Percentiles rank a stretch among this genome's conserved stretches.
Conservation (phyloP, 176 grass and related monocot genomes). For the sorghum (Sorghum bicolor) region Sorghum_bicolor_NCBIv3 NC_012871.2:74611501-74612000, state of each 20-base stretch:
- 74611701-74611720: not conserved
- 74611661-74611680: not conserved
- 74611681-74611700: not conserved
- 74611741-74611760: constrained; percentile 16
- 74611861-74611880: not conserved
- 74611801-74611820: constrained; percentile 38
- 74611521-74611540: constrained; percentile 61
- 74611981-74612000: constrained; percentile 8
- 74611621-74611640: not conserved
- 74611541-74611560: constrained; percentile 65
- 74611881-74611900: not conserved
- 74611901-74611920: constrained; percentile 22
- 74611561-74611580: constrained; percentile 58
- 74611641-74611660: not conserved
- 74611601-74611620: constrained; percentile 15
- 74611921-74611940: constrained; percentile 5
- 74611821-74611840: constrained; percentile 3
- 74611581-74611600: constrained; percentile 76
- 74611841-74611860: constrained; percentile 33
- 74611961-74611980: constrained; percentile 9
- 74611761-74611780: constrained; percentile 6
- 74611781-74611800: constrained; percentile 17
- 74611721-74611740: not conserved
- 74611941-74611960: not conserved
- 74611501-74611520: constrained; percentile 80